phyloP scores from a whole-genome alignment of 2,329 filamentous ascomycete species.

The Mariannaea sp. region DNA sequence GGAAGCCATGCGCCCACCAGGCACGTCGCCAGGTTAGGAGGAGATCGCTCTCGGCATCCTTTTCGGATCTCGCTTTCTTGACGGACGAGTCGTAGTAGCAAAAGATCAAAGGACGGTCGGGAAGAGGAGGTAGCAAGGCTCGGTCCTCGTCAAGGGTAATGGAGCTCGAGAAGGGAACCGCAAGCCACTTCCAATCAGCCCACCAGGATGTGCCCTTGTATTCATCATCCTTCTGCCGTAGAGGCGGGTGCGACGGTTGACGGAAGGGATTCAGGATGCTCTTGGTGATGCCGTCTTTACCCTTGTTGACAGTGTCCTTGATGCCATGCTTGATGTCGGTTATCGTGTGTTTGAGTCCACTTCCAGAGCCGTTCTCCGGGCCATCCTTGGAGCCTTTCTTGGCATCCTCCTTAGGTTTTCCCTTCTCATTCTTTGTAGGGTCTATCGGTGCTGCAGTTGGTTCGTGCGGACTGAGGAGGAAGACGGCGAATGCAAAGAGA shows the following conservation, averaged over 20 bases:
- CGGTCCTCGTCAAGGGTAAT: slow-evolving; percentile 81
- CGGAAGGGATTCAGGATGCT: slow-evolving; percentile 67
- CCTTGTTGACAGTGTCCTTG: slow-evolving; percentile 48
- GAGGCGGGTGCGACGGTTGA: slow-evolving; percentile 71
- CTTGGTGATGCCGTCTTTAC: background rate
- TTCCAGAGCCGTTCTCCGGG: slow-evolving; percentile 47
- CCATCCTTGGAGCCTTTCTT: slow-evolving; percentile 4
- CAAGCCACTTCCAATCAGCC: slow-evolving; percentile 86
- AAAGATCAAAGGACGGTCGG: slow-evolving; percentile 75
- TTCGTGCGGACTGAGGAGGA: slow-evolving; percentile 55
- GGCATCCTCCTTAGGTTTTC: slow-evolving; percentile 49
- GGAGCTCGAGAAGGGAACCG: slow-evolving; percentile 79
- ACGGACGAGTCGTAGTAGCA: slow-evolving; percentile 82
- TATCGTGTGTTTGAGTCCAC: slow-evolving; percentile 50
- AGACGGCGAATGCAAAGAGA: slow-evolving; percentile 59
- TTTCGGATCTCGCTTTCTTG: slow-evolving; percentile 64
- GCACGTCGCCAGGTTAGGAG: slow-evolving; percentile 87
- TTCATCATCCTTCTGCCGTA: slow-evolving; percentile 77
- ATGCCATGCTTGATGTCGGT: slow-evolving; percentile 49
- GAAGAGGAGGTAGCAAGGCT: slow-evolving; percentile 79
- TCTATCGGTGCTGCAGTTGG: slow-evolving; percentile 53
- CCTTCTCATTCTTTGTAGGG: slow-evolving; percentile 43
- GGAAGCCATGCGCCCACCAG: slow-evolving; percentile 95
- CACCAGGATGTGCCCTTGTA: slow-evolving; percentile 83
- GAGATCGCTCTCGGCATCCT: slow-evolving; percentile 76